phyloP scores from a whole-genome alignment of 306 rosid species.

The Gillenia trifoliata region DNA sequence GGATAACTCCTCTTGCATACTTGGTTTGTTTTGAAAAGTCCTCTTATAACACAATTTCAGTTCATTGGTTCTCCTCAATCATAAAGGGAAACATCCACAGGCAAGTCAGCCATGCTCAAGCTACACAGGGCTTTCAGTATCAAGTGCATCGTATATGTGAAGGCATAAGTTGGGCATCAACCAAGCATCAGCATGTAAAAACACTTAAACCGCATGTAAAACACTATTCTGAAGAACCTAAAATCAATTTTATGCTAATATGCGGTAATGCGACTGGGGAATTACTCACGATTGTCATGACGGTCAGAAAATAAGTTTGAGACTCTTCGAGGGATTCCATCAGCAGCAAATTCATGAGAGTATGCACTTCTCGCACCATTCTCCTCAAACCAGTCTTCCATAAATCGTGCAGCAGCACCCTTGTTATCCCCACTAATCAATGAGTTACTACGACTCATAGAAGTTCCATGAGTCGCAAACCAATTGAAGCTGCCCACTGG shows the following conservation, averaged over 20 bases:
- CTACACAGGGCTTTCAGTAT: neutral
- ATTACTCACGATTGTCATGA: slow-evolving; percentile 32
- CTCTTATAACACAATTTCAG: neutral
- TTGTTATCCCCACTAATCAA: slow-evolving; percentile 93
- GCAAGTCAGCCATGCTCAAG: neutral
- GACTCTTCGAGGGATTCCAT: slow-evolving; percentile 38
- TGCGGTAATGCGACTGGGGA: neutral
- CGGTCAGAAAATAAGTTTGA: slow-evolving; percentile 24
- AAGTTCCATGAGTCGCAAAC: slow-evolving; percentile 98
- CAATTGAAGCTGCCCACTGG: slow-evolving; percentile 88
- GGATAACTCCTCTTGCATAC: neutral
- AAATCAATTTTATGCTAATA: neutral
- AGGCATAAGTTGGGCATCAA: neutral
- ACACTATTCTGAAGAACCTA: too few species aligned
- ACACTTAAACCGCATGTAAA: too few species aligned
- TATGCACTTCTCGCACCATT: slow-evolving; percentile 1
- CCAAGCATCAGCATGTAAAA: neutral
- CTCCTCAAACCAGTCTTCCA: slow-evolving; percentile 94
- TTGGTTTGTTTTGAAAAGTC: neutral
- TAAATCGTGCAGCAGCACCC: slow-evolving; percentile 90
- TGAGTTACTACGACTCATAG: slow-evolving; percentile 84
- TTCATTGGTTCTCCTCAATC: neutral
- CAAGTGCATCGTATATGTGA: neutral
- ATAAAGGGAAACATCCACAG: neutral
- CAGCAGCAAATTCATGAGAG: slow-evolving; percentile 10